Conservation (phyloP, 2,329 filamentous ascomycete species). For the Elsinoe arachidis region DNA sequence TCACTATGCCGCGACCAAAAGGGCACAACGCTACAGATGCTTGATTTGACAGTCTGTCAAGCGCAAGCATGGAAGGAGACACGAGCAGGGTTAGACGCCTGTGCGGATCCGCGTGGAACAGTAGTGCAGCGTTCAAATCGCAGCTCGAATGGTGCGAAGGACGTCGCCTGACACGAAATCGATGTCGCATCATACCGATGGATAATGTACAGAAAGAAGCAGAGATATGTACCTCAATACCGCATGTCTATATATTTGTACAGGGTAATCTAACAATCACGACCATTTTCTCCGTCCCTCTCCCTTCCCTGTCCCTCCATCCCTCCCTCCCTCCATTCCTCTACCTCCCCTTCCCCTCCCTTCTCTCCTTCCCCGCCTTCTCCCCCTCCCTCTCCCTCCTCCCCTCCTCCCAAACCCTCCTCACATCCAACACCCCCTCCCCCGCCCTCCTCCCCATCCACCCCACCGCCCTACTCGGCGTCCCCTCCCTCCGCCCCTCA, state of each 20-base stretch:
- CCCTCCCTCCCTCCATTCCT: background rate
- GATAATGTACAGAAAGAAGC: background rate
- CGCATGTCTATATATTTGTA: conserved; percentile 3
- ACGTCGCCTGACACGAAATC: too few relatives aligned
- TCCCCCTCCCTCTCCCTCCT: conserved; percentile 12
- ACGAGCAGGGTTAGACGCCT: too few relatives aligned
- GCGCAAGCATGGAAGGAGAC: too few relatives aligned
- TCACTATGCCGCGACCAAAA: background rate
- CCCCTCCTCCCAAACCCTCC: conserved; percentile 24
- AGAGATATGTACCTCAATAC: background rate
- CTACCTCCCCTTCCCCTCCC: background rate
- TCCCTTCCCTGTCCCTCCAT: background rate
- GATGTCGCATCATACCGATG: too few relatives aligned
- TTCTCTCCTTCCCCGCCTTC: background rate
- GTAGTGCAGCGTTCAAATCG: too few relatives aligned
- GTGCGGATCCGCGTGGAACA: too few relatives aligned
- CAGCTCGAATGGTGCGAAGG: too few relatives aligned
- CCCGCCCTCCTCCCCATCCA: conserved; percentile 23
- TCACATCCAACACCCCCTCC: conserved; percentile 26
- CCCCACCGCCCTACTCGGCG: conserved; percentile 25
- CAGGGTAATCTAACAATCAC: background rate
- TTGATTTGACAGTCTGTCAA: too few relatives aligned
- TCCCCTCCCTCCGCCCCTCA: conserved; percentile 28
- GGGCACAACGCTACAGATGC: too few relatives aligned
- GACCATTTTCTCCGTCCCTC: background rate